Percentiles rank a stretch among this genome's conserved stretches.
phyloP scores from a whole-genome alignment of 208 protist species.

The Leishmania aethiopica region DNA sequence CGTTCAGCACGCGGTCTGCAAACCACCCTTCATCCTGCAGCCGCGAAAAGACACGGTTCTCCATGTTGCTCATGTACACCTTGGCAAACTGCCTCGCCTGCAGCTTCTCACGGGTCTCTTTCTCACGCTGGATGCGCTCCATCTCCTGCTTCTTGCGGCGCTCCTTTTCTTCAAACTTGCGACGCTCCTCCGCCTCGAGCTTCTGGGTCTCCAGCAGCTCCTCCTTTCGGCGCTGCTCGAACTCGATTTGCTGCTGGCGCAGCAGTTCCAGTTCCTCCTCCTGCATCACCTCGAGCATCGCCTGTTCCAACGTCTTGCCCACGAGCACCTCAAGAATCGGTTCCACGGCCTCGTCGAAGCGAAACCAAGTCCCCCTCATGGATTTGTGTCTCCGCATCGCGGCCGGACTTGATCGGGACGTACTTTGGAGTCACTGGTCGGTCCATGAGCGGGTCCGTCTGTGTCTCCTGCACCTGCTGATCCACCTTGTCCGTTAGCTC shows the following conservation, averaged over 20 bases:
- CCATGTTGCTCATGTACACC: slow-evolving; percentile 92
- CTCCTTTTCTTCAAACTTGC: slow-evolving; percentile 97
- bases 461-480: slow-evolving; percentile 88
- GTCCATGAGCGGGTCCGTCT: slow-evolving; percentile 97
- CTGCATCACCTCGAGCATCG: slow-evolving; percentile 97
- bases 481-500: slow-evolving; percentile 92
- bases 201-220: slow-evolving; percentile 96
- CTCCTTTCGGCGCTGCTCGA: slow-evolving; percentile 95
- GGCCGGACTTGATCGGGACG: slow-evolving; percentile 94
- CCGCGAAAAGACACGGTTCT: slow-evolving; percentile 90
- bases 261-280: slow-evolving; percentile 97
- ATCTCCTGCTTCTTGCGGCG: slow-evolving; percentile 94
- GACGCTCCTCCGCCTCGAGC: slow-evolving; percentile 94
- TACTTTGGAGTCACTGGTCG: slow-evolving; percentile 94
- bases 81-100: slow-evolving; percentile 94
- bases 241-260: slow-evolving; percentile 94
- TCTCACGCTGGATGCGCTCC: slow-evolving; percentile 89
- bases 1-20: slow-evolving; percentile 92
- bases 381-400: slow-evolving; percentile 97
- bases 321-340: slow-evolving; percentile 97
- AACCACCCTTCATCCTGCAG: slow-evolving; percentile 96
- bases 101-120: slow-evolving; percentile 91
- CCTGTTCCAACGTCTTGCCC: slow-evolving; percentile 97
- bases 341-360: slow-evolving; percentile 97
- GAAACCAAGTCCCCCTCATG: slow-evolving; percentile 97